Evolutionary conservation across 331 rosid species (phyloP).

Genomic region (Pyrus hybrid): DNA sequence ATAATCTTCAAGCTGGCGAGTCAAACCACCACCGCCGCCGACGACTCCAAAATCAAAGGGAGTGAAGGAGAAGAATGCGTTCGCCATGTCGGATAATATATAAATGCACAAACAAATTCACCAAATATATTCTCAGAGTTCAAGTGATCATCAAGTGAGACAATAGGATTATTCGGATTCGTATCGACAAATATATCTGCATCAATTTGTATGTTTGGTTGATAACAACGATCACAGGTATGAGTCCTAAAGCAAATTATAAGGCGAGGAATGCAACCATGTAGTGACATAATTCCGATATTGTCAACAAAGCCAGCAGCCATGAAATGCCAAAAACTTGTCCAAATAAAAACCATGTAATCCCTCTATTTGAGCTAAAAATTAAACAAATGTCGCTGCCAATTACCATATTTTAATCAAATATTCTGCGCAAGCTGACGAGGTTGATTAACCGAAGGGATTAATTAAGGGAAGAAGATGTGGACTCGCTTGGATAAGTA

Average conservation of each 20-base stretch:
- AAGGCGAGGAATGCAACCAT: conserved; percentile 7
- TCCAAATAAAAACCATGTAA: conserved; percentile 1
- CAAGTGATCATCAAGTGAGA: not conserved
- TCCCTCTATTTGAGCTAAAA: not conserved
- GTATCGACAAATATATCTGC: not conserved
- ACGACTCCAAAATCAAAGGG: conserved; percentile 30
- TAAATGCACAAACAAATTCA: not conserved
- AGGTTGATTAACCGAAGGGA: not conserved
- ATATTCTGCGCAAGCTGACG: not conserved
- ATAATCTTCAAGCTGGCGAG: conserved; percentile 14
- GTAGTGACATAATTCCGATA: conserved; percentile 29
- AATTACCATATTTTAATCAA: not conserved
- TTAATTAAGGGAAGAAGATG: not conserved
- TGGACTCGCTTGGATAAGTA: not conserved
- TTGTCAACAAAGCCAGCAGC: conserved; percentile 21
- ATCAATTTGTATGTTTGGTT: not conserved
- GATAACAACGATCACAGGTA: not conserved
- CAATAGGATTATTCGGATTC: conserved; percentile 6
- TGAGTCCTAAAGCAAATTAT: not conserved
- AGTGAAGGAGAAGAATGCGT: conserved; percentile 17
- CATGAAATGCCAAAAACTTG: not conserved
- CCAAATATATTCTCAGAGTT: not conserved
- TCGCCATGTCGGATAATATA: conserved; percentile 6
- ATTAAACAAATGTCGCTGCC: not conserved
- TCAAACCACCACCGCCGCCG: not conserved